Conservation (phyloP, 805 yeast genomes). For the Yamadazyma takamatsuzukensis region DNA sequence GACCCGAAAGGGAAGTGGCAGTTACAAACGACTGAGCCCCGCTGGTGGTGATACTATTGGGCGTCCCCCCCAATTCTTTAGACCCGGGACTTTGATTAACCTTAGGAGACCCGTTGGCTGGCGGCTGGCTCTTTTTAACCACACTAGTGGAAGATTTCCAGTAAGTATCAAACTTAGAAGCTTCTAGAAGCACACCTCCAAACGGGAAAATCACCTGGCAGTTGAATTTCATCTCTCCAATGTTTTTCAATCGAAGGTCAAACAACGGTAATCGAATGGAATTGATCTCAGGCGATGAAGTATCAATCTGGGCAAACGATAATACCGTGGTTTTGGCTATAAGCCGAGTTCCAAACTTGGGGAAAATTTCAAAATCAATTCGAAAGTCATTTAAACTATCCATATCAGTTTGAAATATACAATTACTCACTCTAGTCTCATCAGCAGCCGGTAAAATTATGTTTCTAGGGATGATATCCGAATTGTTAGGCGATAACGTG, state of each 20-base stretch:
- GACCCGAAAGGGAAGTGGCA: conserved; percentile 84
- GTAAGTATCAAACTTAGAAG: conserved; percentile 90
- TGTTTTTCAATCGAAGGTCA: conserved; percentile 74
- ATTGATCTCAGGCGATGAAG: conserved; percentile 38
- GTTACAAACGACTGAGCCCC: conserved; percentile 63
- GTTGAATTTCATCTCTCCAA: conserved; percentile 75
- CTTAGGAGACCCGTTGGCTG: conserved; percentile 26
- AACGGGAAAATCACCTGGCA: conserved; percentile 89
- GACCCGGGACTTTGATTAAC: conserved; percentile 33
- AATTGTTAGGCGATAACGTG: conserved; percentile 69
- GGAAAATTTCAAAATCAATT: conserved; percentile 85
- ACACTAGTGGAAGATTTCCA: conserved; percentile 86
- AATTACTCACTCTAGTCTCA: conserved; percentile 42
- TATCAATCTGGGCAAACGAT: conserved; percentile 42
- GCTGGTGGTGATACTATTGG: conserved; percentile 11
- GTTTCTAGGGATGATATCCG: conserved; percentile 86
- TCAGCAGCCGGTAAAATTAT: conserved; percentile 74
- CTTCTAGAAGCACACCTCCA: conserved; percentile 76
- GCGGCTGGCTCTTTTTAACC: conserved; percentile 20
- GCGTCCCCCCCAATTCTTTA: conserved; percentile 3
- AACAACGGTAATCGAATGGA: conserved; percentile 64
- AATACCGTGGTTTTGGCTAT: conserved; percentile 86
- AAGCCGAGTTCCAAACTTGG: conserved; percentile 89
- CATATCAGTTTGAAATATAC: conserved; percentile 81
- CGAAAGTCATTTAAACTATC: conserved; percentile 59